Conservation (phyloP, 306 rosid species). For the Biancaea sappan region DNA sequence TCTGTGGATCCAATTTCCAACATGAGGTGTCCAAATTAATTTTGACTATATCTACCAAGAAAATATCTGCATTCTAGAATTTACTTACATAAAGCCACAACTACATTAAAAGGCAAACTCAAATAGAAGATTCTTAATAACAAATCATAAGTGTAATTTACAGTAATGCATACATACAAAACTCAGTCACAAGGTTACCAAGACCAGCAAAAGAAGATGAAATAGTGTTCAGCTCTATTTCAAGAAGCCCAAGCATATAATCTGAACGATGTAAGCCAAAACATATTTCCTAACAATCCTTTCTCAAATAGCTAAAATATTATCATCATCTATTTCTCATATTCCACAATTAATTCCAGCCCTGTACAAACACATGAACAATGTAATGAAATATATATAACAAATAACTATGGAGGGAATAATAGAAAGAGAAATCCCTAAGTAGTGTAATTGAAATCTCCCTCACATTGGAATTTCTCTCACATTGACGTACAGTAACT, state of each 20-base stretch:
- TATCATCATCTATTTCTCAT: no score
- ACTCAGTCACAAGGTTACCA: slow-evolving; percentile 62
- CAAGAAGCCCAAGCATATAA: slow-evolving; percentile 95
- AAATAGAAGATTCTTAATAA: not conserved
- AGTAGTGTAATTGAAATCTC: no score
- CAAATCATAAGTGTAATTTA: slow-evolving; percentile 24
- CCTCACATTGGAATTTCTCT: no score
- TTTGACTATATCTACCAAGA: not conserved
- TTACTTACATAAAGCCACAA: slow-evolving; percentile 1
- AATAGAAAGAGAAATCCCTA: no score
- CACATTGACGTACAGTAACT: no score
- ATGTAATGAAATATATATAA: no score
- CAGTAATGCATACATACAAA: slow-evolving; percentile 64
- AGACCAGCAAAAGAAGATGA: slow-evolving; percentile 87
- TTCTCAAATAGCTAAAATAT: no score
- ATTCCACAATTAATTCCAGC: no score
- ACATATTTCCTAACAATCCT: slow-evolving; percentile 93
- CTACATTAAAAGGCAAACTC: slow-evolving; percentile 11
- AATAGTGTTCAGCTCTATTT: slow-evolving; percentile 88
- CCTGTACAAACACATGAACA: no score
- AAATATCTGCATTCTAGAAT: slow-evolving; percentile 2
- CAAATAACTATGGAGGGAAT: no score
- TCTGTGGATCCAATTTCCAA: not conserved
- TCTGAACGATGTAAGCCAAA: slow-evolving; percentile 96
- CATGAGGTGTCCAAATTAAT: slow-evolving; percentile 13